Base-by-base conservation (phyloP, 2,329 filamentous ascomycete genomes). In the Periglandula ipomoeae region DNA sequence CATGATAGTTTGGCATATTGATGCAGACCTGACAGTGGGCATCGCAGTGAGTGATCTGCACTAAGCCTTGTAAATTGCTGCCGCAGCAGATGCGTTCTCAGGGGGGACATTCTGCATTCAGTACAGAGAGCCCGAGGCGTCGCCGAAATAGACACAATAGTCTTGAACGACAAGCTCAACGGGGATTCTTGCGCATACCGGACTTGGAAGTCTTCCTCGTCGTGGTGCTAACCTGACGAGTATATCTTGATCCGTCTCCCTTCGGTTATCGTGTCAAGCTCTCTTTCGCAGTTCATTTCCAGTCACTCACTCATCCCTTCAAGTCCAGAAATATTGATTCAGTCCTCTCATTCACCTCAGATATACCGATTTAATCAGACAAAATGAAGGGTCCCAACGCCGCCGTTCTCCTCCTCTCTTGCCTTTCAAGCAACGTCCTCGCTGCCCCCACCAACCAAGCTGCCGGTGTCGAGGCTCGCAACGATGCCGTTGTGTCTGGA, bases 341-440 rank as follows among this genome's bases (percentile, higher is more conserved):
- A 38, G 15, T 11, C 19, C n/a, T 19, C n/a, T 38, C 15, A 20
- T 38, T 38, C 19, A 9, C 9, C 15, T 17, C 35, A 9, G 6
- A 5, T 11, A 38, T 17, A 27, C 22, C 44, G 23, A 9, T n/a
- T 23, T 32, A 27, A 17, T 10, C n/a, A n/a, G 13, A 2, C 20
- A 44, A 38, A 13, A 48, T 48, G 47, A 48, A 48, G 47, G 39
- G 40, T 7, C 24, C n/a, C 13, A 27, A 30, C 23, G 47, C 47
- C 19, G 20, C 40, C 17, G n/a, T 48, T 35, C 40, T 48, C 13
- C 47, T 48, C 40, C 23, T 48, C 22, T 38, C 47, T 17, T 48
- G 47, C 40, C 40, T 38, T 8, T 30, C 32, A n/a, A 32, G 47
- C 40, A 48, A 32, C n/a, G 40, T 38, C 24, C 19, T 48, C 20